These are phyloP conservation scores for Aspergillus haitiensis DNA, from an alignment of 495 filamentous ascomycete genomes.

Conservation along the genomic window DNA sequence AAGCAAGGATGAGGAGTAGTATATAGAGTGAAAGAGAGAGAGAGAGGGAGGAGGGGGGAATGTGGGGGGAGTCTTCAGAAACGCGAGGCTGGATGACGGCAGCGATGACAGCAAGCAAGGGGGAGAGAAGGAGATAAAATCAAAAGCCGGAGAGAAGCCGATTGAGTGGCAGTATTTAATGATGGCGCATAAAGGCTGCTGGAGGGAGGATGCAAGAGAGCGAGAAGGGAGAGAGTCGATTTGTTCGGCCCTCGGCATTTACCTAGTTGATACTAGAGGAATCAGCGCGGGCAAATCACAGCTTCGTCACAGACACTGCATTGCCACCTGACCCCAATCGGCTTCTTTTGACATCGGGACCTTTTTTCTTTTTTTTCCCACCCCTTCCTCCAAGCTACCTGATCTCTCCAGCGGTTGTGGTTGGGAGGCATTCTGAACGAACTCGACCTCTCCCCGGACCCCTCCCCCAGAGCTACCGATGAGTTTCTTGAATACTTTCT, in stretches of 20 bases:
- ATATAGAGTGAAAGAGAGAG: background rate
- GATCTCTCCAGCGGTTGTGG: too few species aligned
- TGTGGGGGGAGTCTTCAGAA: background rate
- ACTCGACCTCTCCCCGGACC: too few species aligned
- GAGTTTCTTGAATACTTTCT: too few species aligned
- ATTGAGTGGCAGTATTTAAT: background rate
- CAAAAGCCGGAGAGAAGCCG: background rate
- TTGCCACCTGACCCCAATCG: background rate
- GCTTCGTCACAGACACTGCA: background rate
- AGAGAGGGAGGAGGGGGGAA: background rate
- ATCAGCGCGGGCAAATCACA: background rate
- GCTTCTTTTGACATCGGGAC: background rate
- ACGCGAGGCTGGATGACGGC: background rate
- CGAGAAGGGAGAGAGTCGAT: background rate
- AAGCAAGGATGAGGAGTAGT: background rate
- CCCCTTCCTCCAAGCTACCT: too few species aligned
- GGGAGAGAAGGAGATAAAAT: background rate
- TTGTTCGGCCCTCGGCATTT: slow-evolving; percentile 17
- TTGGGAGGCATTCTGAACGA: too few species aligned
- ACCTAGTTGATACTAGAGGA: background rate
- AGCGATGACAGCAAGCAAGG: background rate
- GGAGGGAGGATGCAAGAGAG: background rate
- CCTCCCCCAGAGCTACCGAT: too few species aligned
- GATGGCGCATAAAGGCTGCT: too few species aligned
- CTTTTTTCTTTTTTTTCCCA: too few species aligned